A percentile compares a stretch with the other conserved stretches of the same genome.
Evolutionary conservation across 2,329 filamentous ascomycete species (phyloP).

Genomic region (Xylaria sp.): DNA sequence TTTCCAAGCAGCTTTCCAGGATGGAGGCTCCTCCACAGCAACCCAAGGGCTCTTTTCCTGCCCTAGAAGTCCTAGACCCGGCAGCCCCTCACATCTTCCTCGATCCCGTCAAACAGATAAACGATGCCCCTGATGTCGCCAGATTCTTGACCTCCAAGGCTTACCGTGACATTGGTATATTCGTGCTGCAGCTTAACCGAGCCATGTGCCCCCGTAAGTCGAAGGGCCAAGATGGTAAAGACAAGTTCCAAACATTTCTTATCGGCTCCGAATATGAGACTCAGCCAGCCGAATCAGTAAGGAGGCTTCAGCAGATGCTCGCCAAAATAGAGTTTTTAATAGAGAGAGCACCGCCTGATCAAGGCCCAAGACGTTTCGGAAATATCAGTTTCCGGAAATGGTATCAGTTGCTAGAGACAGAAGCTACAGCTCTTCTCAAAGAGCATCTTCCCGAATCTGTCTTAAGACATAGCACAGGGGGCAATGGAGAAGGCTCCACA

Average conservation of each 20-base stretch:
- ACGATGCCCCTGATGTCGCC: conserved; percentile 83
- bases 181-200: conserved; percentile 89
- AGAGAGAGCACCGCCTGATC: conserved; percentile 82
- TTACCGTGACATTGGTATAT: conserved; percentile 87
- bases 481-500: conserved; percentile 51
- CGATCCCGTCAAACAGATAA: conserved; percentile 81
- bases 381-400: conserved; percentile 91
- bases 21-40: conserved; percentile 35
- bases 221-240: conserved; percentile 51
- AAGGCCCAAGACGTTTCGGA: conserved; percentile 88
- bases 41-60: conserved; percentile 43
- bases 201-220: conserved; percentile 79
- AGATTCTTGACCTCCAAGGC: conserved; percentile 83
- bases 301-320: conserved; percentile 74
- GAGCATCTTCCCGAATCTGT: conserved; percentile 62
- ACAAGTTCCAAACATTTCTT: conserved; percentile 60
- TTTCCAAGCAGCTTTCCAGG: background rate
- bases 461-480: conserved; percentile 43
- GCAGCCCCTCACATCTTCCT: conserved; percentile 67
- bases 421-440: conserved; percentile 65
- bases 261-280: conserved; percentile 56
- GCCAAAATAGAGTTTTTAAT: conserved; percentile 73
- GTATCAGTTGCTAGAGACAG: conserved; percentile 75
- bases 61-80: conserved; percentile 62
- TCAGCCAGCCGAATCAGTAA: conserved; percentile 66